Base-by-base conservation (phyloP, 1,284 basidiomycete species). In the Microbotryum silenes-acaulis region DNA sequence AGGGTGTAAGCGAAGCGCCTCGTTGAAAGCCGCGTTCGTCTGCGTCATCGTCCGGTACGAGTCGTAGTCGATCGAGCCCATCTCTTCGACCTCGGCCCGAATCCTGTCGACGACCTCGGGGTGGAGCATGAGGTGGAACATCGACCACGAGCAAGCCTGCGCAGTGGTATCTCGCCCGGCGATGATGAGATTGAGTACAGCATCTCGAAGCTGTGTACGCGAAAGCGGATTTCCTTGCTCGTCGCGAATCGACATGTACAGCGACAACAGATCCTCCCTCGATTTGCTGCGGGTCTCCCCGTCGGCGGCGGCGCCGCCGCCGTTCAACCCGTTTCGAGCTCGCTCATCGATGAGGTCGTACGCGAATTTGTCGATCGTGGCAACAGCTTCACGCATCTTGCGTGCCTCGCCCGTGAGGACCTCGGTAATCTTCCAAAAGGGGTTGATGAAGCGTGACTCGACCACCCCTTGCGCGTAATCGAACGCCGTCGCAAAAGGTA, bases 401-500 rank as follows among this genome's bases (percentile, higher is more conserved):
- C 59, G 50, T 0, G 68, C 68, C 23, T 62, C 48, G 3, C 61
- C 44, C 4, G 55, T 62, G 61, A 71, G 65, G 5, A 53, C 27
- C 62, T 75, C 74, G 27, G 61, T 61, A 44, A 70, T 50, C 14
- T 21, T 42, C 57, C 57, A 65, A 29, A 56, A 27, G 2, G 60
- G 57, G 27, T 27, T 55, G 33, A 27, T 50, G 33, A 56, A 46
- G 7, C 63, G 52, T n/a, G 63, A 56, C 27, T 69, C 66, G 56
- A 74, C 70, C 3, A 71, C 57, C 5, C 54, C 45, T 58, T 74
- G 73, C 1, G 65, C 67, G 51, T 64, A 68, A 65, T 75, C 72
- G 52, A 75, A 72, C 27, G 72, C 72, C 18, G 57, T 57, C 0
- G 72, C 72, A n/a, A 75, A 75, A 14, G 67, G 62, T 16, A 72